phyloP scores from a whole-genome alignment of 805 yeast genomes.

The Monosporozyma solicola region DNA sequence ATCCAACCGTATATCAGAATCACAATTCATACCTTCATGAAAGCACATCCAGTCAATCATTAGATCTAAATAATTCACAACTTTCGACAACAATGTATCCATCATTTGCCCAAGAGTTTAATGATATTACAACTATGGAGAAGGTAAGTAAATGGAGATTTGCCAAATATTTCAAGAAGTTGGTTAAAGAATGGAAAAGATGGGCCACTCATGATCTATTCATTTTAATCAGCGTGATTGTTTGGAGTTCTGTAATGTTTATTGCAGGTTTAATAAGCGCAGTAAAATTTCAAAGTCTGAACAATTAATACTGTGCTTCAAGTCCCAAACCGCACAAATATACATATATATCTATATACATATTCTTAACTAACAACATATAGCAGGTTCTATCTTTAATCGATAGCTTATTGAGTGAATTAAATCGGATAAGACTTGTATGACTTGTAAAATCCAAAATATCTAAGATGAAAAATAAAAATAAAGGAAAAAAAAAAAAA shows the following conservation, averaged over 20 bases:
- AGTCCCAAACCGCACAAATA: background rate
- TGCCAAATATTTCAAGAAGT: background rate
- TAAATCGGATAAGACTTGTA: background rate
- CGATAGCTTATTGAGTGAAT: background rate
- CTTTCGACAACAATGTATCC: background rate
- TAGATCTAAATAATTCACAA: constrained; percentile 1
- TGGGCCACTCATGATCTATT: constrained; percentile 11
- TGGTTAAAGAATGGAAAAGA: constrained; percentile 11
- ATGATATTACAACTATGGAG: background rate
- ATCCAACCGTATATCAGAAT: background rate
- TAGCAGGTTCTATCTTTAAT: background rate
- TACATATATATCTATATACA: background rate
- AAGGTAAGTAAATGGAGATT: background rate
- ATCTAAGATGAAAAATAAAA: background rate
- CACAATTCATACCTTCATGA: background rate
- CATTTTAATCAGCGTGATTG: constrained; percentile 9
- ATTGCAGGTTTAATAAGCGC: constrained; percentile 10
- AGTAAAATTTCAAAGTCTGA: background rate
- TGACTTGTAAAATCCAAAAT: background rate
- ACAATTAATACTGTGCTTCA: background rate
- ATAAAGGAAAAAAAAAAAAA: background rate
- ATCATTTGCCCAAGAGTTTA: background rate
- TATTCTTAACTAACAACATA: background rate
- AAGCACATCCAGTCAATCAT: background rate
- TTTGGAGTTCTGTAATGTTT: constrained; percentile 16